Percentiles rank a stretch among this genome's conserved stretches.
phyloP scores from a whole-genome alignment of 2,329 filamentous ascomycete genomes.

The Pyricularia grisea region DNA sequence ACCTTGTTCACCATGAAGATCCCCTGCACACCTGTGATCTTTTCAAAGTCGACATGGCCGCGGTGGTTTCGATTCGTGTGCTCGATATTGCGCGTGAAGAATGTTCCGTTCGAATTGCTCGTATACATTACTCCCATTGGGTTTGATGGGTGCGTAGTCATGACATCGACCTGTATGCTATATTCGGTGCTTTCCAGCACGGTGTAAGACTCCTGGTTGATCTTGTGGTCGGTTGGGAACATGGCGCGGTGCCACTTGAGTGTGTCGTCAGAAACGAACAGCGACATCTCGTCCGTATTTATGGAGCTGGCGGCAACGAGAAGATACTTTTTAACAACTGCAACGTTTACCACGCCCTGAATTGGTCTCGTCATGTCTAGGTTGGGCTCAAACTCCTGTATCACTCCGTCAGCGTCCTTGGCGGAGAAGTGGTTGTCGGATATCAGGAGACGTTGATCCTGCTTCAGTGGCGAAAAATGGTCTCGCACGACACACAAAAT shows the following conservation, averaged over 20 bases:
- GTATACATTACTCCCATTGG: conserved; percentile 86
- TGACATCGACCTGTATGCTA: conserved; percentile 92
- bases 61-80: conserved; percentile 76
- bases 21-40: conserved; percentile 83
- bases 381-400: conserved; percentile 64
- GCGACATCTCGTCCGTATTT: conserved; percentile 79
- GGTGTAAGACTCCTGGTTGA: conserved; percentile 83
- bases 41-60: conserved; percentile 89
- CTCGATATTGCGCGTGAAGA: conserved; percentile 84
- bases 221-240: conserved; percentile 71
- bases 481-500: conserved; percentile 75
- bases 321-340: conserved; percentile 76
- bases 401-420: conserved; percentile 29
- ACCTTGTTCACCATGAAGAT: conserved; percentile 87
- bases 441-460: conserved; percentile 68
- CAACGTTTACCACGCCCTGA: conserved; percentile 71
- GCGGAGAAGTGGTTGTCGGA: conserved; percentile 76
- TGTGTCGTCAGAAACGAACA: conserved; percentile 82
- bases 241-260: conserved; percentile 83
- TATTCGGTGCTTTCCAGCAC: conserved; percentile 94
- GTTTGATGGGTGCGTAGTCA: conserved; percentile 54
- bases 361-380: conserved; percentile 67
- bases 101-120: conserved; percentile 95
- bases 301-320: conserved; percentile 73
- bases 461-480: conserved; percentile 57